Evolutionary conservation across 768 basidiomycete genomes (phyloP).

Genomic region (Lactarius quietus): DNA sequence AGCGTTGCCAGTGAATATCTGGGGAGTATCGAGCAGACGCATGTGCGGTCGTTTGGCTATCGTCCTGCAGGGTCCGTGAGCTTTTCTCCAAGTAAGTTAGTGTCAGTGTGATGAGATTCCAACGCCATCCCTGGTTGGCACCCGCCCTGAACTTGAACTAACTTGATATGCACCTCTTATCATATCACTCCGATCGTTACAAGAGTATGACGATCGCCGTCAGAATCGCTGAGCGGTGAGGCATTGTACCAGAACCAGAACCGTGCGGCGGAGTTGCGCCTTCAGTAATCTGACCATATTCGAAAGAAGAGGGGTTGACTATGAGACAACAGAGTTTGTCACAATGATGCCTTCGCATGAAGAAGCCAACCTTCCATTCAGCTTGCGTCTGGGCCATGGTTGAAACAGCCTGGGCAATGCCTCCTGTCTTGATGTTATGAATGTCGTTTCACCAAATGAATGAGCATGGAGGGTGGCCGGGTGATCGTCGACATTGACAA

Average conservation of each 20-base stretch:
- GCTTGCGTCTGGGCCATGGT: neutral
- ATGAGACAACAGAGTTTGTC: neutral
- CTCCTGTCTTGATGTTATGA: neutral
- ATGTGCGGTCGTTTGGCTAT: neutral
- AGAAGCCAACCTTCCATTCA: neutral
- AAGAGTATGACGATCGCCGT: neutral
- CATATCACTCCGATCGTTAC: neutral
- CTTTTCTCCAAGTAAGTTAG: neutral
- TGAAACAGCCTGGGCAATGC: neutral
- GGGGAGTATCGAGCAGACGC: neutral
- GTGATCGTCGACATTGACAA: conserved; percentile 11
- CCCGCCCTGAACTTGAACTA: neutral
- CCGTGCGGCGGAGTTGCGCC: neutral
- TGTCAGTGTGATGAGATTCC: neutral
- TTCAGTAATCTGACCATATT: neutral
- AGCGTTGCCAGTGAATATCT: neutral
- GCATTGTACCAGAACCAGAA: neutral
- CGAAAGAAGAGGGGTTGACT: neutral
- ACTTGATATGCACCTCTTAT: neutral
- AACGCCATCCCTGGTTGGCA: neutral
- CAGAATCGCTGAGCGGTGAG: neutral
- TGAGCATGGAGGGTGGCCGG: neutral
- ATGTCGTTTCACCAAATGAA: conserved; percentile 12
- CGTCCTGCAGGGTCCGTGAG: neutral
- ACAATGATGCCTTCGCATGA: conserved; percentile 5